Evolutionary conservation across 164 flowering plant species (phyloP).

Genomic region (Malania oleifera): DNA sequence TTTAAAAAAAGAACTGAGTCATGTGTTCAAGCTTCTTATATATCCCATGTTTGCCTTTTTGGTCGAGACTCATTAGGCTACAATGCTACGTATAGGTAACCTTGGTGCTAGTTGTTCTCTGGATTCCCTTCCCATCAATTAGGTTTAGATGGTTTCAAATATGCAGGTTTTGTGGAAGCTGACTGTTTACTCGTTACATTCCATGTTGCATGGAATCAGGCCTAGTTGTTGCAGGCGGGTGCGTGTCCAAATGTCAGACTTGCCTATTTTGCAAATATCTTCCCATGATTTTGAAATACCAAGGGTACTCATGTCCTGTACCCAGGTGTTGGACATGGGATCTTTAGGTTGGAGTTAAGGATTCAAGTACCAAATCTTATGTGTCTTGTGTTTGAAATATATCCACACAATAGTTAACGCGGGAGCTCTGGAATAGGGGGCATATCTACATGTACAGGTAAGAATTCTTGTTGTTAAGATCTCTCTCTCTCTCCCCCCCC

Average conservation of each 20-base stretch:
- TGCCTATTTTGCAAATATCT: too few relatives aligned
- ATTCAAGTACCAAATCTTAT: too few relatives aligned
- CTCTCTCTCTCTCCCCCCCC: not conserved
- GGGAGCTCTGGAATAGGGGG: constrained; percentile 8
- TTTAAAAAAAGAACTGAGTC: not conserved
- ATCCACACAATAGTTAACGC: not conserved
- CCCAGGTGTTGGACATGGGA: too few relatives aligned
- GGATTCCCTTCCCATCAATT: constrained; percentile 10
- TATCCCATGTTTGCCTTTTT: not conserved
- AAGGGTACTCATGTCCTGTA: too few relatives aligned
- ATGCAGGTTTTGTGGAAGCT: constrained; percentile 12
- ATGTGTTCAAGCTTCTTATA: not conserved
- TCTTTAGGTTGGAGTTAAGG: too few relatives aligned
- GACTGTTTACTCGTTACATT: constrained; percentile 6
- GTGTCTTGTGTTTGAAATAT: constrained; percentile 4
- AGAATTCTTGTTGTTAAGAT: not conserved
- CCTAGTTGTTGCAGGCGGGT: too few relatives aligned
- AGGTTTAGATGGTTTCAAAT: constrained; percentile 12
- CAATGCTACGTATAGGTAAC: not conserved
- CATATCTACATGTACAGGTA: constrained; percentile 7
- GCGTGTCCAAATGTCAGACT: too few relatives aligned
- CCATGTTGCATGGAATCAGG: too few relatives aligned
- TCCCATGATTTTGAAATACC: too few relatives aligned
- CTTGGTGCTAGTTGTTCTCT: not conserved
- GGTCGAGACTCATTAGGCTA: too few relatives aligned